Evolutionary conservation across 75 land plant genomes (phyloP), one percentile per base, ranked within the genome.

Genomic region (Pseudotsuga menziesii): DNA sequence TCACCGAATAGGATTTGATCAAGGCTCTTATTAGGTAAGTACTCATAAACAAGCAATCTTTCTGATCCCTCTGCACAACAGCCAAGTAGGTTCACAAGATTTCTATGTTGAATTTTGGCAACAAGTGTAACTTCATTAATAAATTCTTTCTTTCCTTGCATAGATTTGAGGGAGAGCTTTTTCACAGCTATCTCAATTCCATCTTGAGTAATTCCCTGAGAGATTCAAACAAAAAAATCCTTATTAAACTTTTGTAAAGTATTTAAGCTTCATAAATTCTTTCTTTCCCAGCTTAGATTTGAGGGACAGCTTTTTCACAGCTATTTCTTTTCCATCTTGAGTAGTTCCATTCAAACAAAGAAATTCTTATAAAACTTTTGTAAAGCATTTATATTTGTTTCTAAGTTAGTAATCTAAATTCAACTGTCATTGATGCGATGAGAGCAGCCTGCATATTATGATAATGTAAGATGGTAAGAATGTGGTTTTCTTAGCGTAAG

Each of bases 101-200:
- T 87, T 7, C 69, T 60, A 36, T 84, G 89, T 35, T 82, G 80
- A 59, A 84, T 79, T 19, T 70, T 84, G 22, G 80, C 78, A 1
- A 82, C 35, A 14, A 84, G 12, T 54, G n/a, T 39, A 12, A 82
- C 86, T 39, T 87, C 89, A 59, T 81, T 84, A 72, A 81, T 78
- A 36, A 85, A 87, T 69, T 88, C 85, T 32, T 61, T 17, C 0
- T 13, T 76, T 0, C 88, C 90, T 78, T 85, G 82, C 29, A 62
- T 56, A 41, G 80, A 81, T 25, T 57, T 59, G 55, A 54, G 69
- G 0, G 87, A 80, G 15, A 83, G 58, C 17, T 83, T 78, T 48
- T 88, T 88, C 58, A 88, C 88, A 29, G 90, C 90, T 36, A 88
- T 76, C 27, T 80, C 85, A 75, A 74, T 75, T 59, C 90, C 88